Percentiles rank a stretch among this genome's conserved stretches.
These are phyloP conservation scores for Dichotomopilus funicola DNA, from an alignment of 2,329 filamentous ascomycete species.

Conservation along the genomic window DNA sequence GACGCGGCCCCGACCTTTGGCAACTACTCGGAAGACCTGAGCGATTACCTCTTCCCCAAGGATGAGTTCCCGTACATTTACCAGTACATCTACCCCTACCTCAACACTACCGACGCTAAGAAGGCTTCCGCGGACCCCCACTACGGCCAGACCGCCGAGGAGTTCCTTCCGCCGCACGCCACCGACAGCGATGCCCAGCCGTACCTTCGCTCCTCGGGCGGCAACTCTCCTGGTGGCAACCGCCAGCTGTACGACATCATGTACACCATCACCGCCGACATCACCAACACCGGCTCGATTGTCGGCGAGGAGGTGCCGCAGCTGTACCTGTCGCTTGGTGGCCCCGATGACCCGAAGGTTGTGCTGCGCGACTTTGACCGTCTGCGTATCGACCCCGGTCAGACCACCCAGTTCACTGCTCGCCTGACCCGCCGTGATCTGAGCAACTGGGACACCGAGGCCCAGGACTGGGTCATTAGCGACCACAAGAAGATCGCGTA, in stretches of 20 bases:
- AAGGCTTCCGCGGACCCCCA: constrained; percentile 51
- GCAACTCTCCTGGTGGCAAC: constrained; percentile 53
- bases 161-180: constrained; percentile 56
- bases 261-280: constrained; percentile 59
- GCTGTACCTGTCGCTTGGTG: constrained; percentile 75
- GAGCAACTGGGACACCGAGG: constrained; percentile 73
- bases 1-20: constrained; percentile 57
- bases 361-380: constrained; percentile 78
- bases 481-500: constrained; percentile 45
- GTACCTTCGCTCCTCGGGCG: constrained; percentile 42
- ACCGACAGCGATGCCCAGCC: constrained; percentile 51
- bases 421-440: constrained; percentile 73
- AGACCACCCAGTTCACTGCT: constrained; percentile 58
- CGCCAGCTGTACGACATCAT: constrained; percentile 59
- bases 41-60: constrained; percentile 63
- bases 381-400: constrained; percentile 63
- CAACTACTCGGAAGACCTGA: constrained; percentile 54
- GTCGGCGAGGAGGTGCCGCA: constrained; percentile 68
- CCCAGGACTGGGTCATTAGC: constrained; percentile 78
- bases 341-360: constrained; percentile 59
- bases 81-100: constrained; percentile 63
- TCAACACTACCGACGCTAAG: constrained; percentile 52
- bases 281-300: constrained; percentile 63
- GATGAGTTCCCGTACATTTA: constrained; percentile 44
- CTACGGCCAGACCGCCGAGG: constrained; percentile 52